Conservation (phyloP, 208 protist species). For the Leishmania gerbilli region DNA sequence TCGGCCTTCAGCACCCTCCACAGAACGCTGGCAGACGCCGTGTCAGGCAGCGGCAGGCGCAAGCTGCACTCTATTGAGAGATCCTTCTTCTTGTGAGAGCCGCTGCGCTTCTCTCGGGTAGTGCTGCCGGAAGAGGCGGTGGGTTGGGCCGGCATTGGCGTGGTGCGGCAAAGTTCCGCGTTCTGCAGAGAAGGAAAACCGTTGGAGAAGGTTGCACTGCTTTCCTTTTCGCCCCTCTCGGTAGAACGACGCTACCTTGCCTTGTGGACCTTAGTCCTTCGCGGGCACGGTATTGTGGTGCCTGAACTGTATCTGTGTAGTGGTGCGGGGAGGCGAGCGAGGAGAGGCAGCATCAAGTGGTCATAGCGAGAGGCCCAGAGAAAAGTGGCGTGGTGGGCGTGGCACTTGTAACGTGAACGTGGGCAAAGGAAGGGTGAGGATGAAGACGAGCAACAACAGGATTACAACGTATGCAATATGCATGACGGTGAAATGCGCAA, state of each 20-base stretch:
- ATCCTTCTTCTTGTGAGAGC: background rate
- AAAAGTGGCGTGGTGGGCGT: background rate
- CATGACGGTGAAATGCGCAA: background rate
- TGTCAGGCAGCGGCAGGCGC: conserved; percentile 43
- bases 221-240: background rate
- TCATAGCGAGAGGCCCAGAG: background rate
- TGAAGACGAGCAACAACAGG: background rate
- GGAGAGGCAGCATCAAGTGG: background rate
- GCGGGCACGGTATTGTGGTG: background rate
- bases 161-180: background rate
- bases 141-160: background rate
- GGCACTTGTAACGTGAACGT: background rate
- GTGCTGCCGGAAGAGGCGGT: background rate
- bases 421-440: background rate
- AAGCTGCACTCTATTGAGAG: conserved; percentile 40
- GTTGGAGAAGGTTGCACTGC: background rate
- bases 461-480: background rate
- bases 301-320: background rate
- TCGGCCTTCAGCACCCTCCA: conserved; percentile 50
- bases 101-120: background rate
- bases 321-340: background rate
- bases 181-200: background rate
- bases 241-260: background rate
- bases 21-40: conserved; percentile 41
- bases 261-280: background rate